Base-by-base conservation (phyloP, 2,329 filamentous ascomycete genomes). In the Chaetothyriales sp. region DNA sequence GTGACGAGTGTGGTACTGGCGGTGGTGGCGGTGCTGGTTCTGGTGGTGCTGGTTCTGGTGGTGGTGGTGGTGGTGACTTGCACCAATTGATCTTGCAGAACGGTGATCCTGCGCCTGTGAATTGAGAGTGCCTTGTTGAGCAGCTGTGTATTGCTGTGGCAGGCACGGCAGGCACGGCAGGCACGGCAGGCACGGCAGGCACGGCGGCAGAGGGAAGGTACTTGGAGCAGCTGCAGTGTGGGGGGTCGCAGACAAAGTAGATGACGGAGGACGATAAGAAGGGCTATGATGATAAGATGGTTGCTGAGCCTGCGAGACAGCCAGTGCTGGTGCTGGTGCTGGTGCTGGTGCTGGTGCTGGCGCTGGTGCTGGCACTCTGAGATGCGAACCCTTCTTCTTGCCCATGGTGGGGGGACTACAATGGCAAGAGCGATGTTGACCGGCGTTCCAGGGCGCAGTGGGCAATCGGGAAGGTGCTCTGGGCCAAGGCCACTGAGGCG, bases 11-110 rank as follows among this genome's bases (percentile, higher is more conserved):
- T 40, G 46, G 28, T 20, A 7, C 20, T 29, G 49, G 20, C 47
- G 46, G 48, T 20, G 20, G 25, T 25, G 22, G 22, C 6, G 22
- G 22, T 25, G 22, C 22, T 25, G 22, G 44, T 25, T 15, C 44
- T 25, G 22, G 22, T 25, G 22, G 6, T 25, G 22, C 22, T 25
- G 22, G 22, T 25, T 3, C 3, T 25, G 22, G 3, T 25, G 22
- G 22, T 25, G 22, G 6, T 25, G 22, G 3, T 25, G 22, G 22
- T 25, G 22, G 6, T 25, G 18, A 48, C 54, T 43, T 58, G 53
- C 28, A 61, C 58, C 59, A 51, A 61, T 13, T 40, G 33, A 40
- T 58, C 59, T 60, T 43, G 48, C 53, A 48, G 29, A 54, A 48
- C 19, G 49, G 51, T 46, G 43, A 47, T 5, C 51, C 15, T 25